phyloP scores from a whole-genome alignment of 2,329 filamentous ascomycete species.

The Sarocladium brachiariae region DNA sequence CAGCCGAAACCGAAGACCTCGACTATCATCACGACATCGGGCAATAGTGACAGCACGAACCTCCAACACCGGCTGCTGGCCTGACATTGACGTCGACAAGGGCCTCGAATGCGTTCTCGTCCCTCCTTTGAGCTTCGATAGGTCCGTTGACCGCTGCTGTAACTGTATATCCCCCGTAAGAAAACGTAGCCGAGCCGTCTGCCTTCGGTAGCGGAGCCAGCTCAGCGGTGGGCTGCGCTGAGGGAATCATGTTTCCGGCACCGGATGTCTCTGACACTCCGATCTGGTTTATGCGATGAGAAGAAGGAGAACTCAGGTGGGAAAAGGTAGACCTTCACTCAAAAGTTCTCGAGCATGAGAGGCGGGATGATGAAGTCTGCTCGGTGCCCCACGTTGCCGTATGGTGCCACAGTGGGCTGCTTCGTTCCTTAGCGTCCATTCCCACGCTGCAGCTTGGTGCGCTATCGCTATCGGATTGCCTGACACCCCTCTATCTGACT shows the following conservation, averaged over 20 bases:
- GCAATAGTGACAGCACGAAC: conserved; percentile 36
- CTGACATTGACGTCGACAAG: conserved; percentile 84
- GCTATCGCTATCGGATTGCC: neutral
- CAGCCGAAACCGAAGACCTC: neutral
- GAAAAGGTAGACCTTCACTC: neutral
- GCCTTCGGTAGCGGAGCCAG: conserved; percentile 59
- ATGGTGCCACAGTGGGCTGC: conserved; percentile 7
- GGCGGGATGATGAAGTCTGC: conserved; percentile 6
- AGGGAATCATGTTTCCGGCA: conserved; percentile 34
- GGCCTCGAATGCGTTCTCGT: conserved; percentile 88
- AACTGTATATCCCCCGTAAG: conserved; percentile 69
- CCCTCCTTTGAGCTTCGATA: conserved; percentile 79
- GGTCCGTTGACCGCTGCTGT: conserved; percentile 87
- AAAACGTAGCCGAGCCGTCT: conserved; percentile 75
- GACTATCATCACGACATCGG: neutral
- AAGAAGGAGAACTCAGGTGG: neutral
- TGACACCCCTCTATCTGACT: neutral
- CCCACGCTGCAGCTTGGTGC: neutral
- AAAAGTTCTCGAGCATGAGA: neutral
- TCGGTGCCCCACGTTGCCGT: conserved; percentile 2
- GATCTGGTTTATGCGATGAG: neutral
- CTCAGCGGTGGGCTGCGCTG: conserved; percentile 41
- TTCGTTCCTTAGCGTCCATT: neutral
- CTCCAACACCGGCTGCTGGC: conserved; percentile 76
- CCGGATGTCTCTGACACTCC: neutral